These are phyloP conservation scores for Tuber aestivum DNA, from an alignment of 495 filamentous ascomycete species.

Conservation along the genomic window DNA sequence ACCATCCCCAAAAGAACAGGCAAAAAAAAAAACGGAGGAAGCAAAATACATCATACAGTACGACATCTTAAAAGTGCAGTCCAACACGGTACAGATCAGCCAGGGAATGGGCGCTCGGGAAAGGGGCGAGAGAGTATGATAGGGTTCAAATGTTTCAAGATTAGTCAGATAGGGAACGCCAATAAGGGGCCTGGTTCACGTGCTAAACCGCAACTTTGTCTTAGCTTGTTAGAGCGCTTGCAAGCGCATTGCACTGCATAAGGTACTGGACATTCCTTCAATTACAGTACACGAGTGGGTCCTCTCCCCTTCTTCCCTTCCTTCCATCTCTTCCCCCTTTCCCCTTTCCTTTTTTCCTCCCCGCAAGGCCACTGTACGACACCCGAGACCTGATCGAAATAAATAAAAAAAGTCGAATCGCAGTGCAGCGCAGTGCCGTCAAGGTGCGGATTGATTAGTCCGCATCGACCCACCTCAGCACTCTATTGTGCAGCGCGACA, in stretches of 20 bases:
- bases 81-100: background rate
- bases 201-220: background rate
- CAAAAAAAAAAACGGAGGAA: background rate
- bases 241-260: background rate
- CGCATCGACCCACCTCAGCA: background rate
- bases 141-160: background rate
- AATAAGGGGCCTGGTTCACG: background rate
- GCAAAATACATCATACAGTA: background rate
- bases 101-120: background rate
- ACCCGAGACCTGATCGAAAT: background rate
- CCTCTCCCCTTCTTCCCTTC: background rate
- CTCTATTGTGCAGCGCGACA: too few species aligned
- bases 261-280: background rate
- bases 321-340: background rate
- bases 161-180: background rate
- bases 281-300: background rate
- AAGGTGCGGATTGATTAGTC: background rate
- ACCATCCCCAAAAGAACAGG: background rate
- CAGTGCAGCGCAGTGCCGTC: background rate
- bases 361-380: background rate
- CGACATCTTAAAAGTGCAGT: background rate
- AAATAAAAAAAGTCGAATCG: too few species aligned
- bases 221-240: background rate
- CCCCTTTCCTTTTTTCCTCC: background rate
- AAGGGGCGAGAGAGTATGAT: background rate